A percentile compares a stretch with the other conserved stretches of the same genome.
Evolutionary conservation across 495 filamentous ascomycete species (phyloP).

Genomic region (Pyrenula massariospora): DNA sequence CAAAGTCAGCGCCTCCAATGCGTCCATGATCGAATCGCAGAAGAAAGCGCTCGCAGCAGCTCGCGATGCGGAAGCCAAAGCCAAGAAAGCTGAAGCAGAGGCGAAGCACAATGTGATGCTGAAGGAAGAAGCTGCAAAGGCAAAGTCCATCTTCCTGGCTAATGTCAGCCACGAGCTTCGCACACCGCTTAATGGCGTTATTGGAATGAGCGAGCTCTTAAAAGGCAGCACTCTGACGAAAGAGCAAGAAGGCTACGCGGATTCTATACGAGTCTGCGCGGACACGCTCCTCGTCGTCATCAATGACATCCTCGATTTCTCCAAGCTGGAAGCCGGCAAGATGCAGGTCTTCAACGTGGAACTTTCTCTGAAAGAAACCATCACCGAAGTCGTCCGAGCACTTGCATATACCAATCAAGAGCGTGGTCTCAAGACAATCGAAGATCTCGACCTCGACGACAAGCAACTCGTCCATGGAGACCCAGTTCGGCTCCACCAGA

Average conservation of each 20-base stretch:
- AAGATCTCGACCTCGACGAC: conserved; percentile 43
- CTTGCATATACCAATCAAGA: conserved; percentile 76
- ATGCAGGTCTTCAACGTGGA: conserved; percentile 87
- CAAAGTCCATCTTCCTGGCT: conserved; percentile 85
- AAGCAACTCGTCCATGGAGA: conserved; percentile 66
- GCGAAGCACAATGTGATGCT: conserved; percentile 79
- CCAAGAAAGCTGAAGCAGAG: conserved; percentile 68
- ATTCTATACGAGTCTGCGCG: conserved; percentile 82
- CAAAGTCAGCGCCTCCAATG: conserved; percentile 70
- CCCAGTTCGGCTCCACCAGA: conserved; percentile 81
- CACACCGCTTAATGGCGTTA: conserved; percentile 80
- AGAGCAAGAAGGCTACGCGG: conserved; percentile 84
- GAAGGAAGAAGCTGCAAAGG: conserved; percentile 82
- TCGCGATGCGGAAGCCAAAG: conserved; percentile 69
- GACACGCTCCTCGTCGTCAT: conserved; percentile 87
- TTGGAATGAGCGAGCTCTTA: conserved; percentile 79
- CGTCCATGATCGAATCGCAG: conserved; percentile 79
- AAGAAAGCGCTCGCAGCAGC: conserved; percentile 71
- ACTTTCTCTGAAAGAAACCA: conserved; percentile 74
- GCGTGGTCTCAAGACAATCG: conserved; percentile 62
- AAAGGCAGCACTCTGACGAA: conserved; percentile 63
- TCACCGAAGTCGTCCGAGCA: conserved; percentile 76
- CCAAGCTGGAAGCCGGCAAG: conserved; percentile 87
- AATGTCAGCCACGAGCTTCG: conserved; percentile 84
- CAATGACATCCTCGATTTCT: conserved; percentile 91